These are phyloP conservation scores for Neocatenulostroma microsporum DNA, from an alignment of 2,329 filamentous ascomycete genomes.

Conservation along the genomic window DNA sequence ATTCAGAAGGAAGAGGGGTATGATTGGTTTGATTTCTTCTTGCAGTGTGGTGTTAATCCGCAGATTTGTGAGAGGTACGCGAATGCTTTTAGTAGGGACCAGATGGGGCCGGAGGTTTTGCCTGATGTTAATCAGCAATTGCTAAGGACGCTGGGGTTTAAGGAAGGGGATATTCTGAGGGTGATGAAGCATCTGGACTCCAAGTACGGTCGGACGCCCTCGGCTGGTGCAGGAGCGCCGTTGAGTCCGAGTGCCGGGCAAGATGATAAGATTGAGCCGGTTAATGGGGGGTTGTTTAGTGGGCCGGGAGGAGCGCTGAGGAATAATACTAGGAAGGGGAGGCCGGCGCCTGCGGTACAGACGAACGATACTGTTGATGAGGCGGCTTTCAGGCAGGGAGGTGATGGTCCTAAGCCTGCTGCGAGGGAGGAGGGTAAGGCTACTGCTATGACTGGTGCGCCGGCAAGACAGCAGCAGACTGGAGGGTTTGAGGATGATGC, in stretches of 20 bases:
- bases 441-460: constrained; percentile 43
- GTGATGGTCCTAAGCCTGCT: constrained; percentile 32
- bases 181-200: constrained; percentile 83
- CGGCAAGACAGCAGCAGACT: constrained; percentile 38
- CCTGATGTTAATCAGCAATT: constrained; percentile 80
- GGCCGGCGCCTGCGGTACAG: constrained; percentile 78
- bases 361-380: constrained; percentile 79
- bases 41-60: constrained; percentile 82
- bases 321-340: constrained; percentile 90
- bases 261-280: constrained; percentile 19
- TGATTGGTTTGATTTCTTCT: constrained; percentile 99
- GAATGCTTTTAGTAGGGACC: constrained; percentile 79
- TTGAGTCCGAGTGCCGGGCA: not conserved
- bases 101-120: constrained; percentile 90
- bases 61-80: constrained; percentile 92
- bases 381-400: constrained; percentile 71
- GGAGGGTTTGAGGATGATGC: constrained; percentile 88
- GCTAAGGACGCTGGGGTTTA: constrained; percentile 80
- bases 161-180: constrained; percentile 92
- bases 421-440: constrained; percentile 42
- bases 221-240: constrained; percentile 46
- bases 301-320: constrained; percentile 82
- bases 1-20: constrained; percentile 68
- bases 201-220: constrained; percentile 61
- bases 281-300: constrained; percentile 70